Evolutionary conservation across 2,329 filamentous ascomycete species (phyloP), one percentile per base, ranked within the genome.

Genomic region (Ambrosiella xylebori): DNA sequence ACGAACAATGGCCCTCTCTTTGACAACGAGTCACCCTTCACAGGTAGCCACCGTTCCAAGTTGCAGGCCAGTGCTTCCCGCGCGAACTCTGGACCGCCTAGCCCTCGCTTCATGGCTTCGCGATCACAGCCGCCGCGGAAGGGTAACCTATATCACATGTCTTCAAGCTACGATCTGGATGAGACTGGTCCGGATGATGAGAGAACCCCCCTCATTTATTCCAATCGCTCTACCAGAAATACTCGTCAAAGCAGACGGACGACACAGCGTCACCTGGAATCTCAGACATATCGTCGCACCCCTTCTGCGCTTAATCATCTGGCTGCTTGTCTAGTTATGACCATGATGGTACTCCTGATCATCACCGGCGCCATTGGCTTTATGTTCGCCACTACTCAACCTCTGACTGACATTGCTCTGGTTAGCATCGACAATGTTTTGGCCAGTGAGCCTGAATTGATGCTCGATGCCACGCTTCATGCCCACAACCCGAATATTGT

Each of bases 401-500:
- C 90, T 6, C 78, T 98, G 53, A 79, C 81, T 35, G 81, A 86
- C 62, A 86, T 97, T 60, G 76, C 85, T 62, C 80, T 97, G 50
- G 74, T 85, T 58, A 83, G 84, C 62, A 88, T 98, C 63, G 81
- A 85, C 64, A 94, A 95, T 63, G 88, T 98, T 27, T 78, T 97
- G 54, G 90, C 90, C 1, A 95, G 88, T 64, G 88, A 95, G 68
- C 88, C 95, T 68, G 90, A 97, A 68, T 78, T 98, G 47, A 95
- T 98, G 81, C 79, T 97, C 65, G 91, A 98, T 68, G 73, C 98
- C 54, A 81, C 87, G 17, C 88, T 98, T 61, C 81, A 81, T 63
- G 93, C 91, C 0, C 77, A 91, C 64, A 98, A 98, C 67, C 90
- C 91, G 0, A 98, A 97, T 64, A 82, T 96, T 45, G 85, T 97